Evolutionary conservation across 768 basidiomycete genomes (phyloP), one percentile per base, ranked within the genome.

Genomic region (Termitomyces sp.): DNA sequence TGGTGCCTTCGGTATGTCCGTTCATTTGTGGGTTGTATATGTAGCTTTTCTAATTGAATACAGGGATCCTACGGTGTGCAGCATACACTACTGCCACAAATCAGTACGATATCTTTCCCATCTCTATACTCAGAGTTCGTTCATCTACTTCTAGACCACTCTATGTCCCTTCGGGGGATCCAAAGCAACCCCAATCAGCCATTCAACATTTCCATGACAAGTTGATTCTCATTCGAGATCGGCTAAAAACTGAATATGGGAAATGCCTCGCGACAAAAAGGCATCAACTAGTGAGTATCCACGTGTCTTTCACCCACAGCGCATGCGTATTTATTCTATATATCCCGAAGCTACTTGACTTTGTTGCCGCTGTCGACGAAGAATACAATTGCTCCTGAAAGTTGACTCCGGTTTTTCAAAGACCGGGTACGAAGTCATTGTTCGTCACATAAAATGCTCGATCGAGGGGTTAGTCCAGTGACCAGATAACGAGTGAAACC

Each of bases 181-280:
- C 79, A 48, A 73, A 70, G 16, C 64, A 69, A 21, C 65, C 70
- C 4, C 63, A 70, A 27, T 84, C 85, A 0, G 86, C 90, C 5
- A 84, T 94, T 27, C 81, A 83, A 56, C 94, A 96, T 66, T 96
- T 95, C 67, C 73, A 92, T 62, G 90, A 93, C 63, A 96, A 95
- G 70, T 78, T 96, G 34, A 69, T 95, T 27, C 81, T 84, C 55
- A 89, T 96, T 56, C 77, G 74, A 40, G 83, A 83, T 45, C 76
- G 82, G 59, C 82, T 95, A 59, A 95, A 95, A 75, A 96, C 93
- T 0, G 80, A 75, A 9, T 78, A 79, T 3, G 94, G 90, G 4
- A 86, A 80, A 65, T 65, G 68, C 55, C 71, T 92, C 68, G 92
- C 90, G 23, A 77, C 80, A 58, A 84, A 80, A 62, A 75, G 93